Conservation (phyloP, 73 alveolate genomes). For the Breviolum minutum region DNA sequence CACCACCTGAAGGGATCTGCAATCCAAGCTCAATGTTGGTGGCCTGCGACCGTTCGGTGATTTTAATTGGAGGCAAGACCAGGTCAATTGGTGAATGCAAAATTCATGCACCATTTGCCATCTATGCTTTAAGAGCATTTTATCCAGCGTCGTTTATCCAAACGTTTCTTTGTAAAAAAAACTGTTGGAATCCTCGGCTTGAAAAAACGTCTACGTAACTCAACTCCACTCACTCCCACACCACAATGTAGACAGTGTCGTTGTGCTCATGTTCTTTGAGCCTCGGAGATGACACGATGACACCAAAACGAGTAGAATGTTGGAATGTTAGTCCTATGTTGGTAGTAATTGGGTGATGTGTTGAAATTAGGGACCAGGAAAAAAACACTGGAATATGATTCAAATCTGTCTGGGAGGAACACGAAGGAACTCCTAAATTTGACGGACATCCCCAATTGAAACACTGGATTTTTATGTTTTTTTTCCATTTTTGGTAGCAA, state of each 20-base stretch:
- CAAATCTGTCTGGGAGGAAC: not conserved
- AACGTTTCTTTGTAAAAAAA: too few species aligned
- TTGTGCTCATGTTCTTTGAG: slow-evolving; percentile 59
- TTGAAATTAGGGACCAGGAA: too few species aligned
- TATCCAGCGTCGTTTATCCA: not conserved
- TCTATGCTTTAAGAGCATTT: not conserved
- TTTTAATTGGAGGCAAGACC: not conserved
- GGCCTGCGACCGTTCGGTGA: not conserved
- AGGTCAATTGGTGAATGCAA: not conserved
- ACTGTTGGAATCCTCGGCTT: too few species aligned
- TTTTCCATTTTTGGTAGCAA: too few species aligned
- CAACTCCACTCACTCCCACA: not conserved
- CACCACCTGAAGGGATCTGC: slow-evolving; percentile 91
- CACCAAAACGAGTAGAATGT: too few species aligned
- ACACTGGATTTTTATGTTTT: too few species aligned
- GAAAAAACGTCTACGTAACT: too few species aligned
- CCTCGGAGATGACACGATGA: not conserved
- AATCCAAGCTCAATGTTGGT: slow-evolving; percentile 68
- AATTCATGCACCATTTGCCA: too few species aligned
- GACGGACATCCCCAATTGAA: too few species aligned
- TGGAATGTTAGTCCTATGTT: too few species aligned
- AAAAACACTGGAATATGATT: not conserved
- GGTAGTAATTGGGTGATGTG: too few species aligned
- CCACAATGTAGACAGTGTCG: slow-evolving; percentile 59
- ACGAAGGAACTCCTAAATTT: not conserved